Evolutionary conservation across 352 stramenopile genomes (phyloP), one percentile per base, ranked within the genome.

Genomic region (Phytopythium kandeliae): DNA sequence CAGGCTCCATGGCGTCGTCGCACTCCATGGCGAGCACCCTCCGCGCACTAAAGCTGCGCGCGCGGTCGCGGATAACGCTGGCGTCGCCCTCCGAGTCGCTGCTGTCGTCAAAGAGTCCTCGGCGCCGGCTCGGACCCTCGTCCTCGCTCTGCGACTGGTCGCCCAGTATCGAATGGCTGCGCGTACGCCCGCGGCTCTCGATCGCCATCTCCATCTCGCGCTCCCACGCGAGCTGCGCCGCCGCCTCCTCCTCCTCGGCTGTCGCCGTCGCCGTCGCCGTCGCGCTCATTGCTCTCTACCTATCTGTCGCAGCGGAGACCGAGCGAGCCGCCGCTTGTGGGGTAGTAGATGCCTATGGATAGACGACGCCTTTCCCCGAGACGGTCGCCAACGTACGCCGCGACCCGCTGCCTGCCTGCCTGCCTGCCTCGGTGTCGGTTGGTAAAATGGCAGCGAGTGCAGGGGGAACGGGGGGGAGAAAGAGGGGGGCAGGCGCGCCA

Each of bases 181-280:
- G 80, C 48, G 78, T 86, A 46, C 83, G 80, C 1, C 80, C 83
- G 53, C 83, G 77, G 55, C 67, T 65, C 36, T 89, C 65, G 22
- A 94, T 79, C 15, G 77, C 73, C 28, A 68, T 67, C 61, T 94
- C 83, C 83, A 94, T 94, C 63, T 94, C 83, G 15, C 58, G 60
- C 58, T 94, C 83, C 83, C 83, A 94, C 26, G 61, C 67, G 43
- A 58, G 64, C 47, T 87, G 73, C 9, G 67, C 64, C 17, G 60
- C 66, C n/a, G n/a, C n/a, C 13, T 77, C 72, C 12, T 74, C 63
- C 33, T 85, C 76, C 22, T 81, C 69, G 22, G 52, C 60, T 41
- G 54, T 34, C 8, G 51, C 24, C 30, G 31, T 19, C 28, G 9
- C 28, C 9, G 28, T 31, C 28, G 4, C 4, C 28, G 4, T 4